Percentiles rank a stretch among this genome's conserved stretches.
Evolutionary conservation across 2,329 filamentous ascomycete genomes (phyloP).

Genomic region (Trichoderma sp.): DNA sequence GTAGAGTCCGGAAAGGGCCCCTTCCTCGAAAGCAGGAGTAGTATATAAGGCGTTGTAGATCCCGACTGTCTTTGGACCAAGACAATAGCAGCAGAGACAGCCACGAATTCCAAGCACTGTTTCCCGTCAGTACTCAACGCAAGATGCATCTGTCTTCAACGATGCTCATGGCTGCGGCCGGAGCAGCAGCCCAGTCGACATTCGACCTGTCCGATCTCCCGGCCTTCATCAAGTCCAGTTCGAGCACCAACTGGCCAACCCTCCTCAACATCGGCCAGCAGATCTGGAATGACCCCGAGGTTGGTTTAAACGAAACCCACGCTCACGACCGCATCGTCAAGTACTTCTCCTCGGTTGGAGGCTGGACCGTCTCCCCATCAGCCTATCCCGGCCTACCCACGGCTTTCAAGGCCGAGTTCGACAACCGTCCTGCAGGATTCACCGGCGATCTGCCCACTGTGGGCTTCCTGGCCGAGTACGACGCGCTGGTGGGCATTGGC

Average conservation of each 20-base stretch:
- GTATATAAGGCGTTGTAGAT: conserved; percentile 15
- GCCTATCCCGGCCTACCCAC: conserved; percentile 27
- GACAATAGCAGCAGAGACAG: background rate
- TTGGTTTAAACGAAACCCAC: conserved; percentile 29
- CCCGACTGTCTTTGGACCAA: background rate
- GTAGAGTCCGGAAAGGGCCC: too few species aligned
- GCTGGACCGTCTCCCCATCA: conserved; percentile 27
- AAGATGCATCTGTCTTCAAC: conserved; percentile 21
- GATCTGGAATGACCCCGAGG: conserved; percentile 30
- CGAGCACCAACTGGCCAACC: conserved; percentile 25
- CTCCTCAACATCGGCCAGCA: conserved; percentile 28
- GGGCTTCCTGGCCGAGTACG: conserved; percentile 31
- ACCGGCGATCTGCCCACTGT: conserved; percentile 24
- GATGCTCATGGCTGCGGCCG: conserved; percentile 18
- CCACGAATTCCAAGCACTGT: background rate
- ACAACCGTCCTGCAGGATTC: conserved; percentile 25
- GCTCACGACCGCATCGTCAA: conserved; percentile 30
- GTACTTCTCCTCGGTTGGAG: conserved; percentile 28
- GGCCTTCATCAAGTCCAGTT: conserved; percentile 22
- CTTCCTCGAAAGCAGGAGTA: background rate
- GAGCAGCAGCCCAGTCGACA: conserved; percentile 12
- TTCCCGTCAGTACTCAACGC: background rate
- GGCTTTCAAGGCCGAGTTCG: conserved; percentile 28
- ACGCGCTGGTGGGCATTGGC: conserved; percentile 29
- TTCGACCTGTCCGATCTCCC: conserved; percentile 13